Base-by-base conservation (phyloP, 2,329 filamentous ascomycete genomes). In the Sporothrix globosa region DNA sequence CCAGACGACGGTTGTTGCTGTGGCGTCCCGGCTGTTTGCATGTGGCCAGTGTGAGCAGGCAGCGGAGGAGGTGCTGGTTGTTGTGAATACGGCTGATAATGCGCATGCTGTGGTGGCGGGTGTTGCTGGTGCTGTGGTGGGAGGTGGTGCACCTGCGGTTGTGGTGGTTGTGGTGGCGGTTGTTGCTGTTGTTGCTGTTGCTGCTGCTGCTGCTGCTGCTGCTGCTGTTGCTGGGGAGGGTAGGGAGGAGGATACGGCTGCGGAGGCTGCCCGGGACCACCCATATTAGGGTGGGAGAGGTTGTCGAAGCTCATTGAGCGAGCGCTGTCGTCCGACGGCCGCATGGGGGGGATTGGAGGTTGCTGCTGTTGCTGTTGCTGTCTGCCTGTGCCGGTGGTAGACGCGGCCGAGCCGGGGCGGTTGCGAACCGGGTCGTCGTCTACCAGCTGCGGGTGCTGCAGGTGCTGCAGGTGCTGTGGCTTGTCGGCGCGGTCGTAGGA, bases 21-120 rank as follows among this genome's bases (percentile, higher is more conserved):
- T n/a, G 60, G 14, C 41, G 44, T 21, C 44, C 21, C 60, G 21
- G 41, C 60, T 34, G 41, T 2, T 14, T 65, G 41, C 60, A 65
- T 50, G 24, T 48, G 60, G 21, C 60, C 60, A 65, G 27, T 46
- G 14, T 66, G 61, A 50, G 61, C 24, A 6, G 44, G 44, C 9
- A 24, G 61, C 7, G 27, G 27, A 27, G 82, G 82, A 78, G 80
- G 74, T 74, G 77, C 61, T 81, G 27, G 82, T 76, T 81, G 80
- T 75, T 73, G 74, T 0, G 67, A 67, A 3, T 72, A 71, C 46
- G 67, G 70, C 54, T 44, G 41, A 34, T 66, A 44, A 44, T 66
- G 61, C 39, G 27, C 27, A 21, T 65, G 63, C 48, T 27, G 76
- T 21, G 53, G 69, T 4, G 46, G 46, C 19, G 67, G 68, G 4